These are phyloP conservation scores for Fusarium poae DNA, from an alignment of 2,329 filamentous ascomycete species.

Conservation along the genomic window DNA sequence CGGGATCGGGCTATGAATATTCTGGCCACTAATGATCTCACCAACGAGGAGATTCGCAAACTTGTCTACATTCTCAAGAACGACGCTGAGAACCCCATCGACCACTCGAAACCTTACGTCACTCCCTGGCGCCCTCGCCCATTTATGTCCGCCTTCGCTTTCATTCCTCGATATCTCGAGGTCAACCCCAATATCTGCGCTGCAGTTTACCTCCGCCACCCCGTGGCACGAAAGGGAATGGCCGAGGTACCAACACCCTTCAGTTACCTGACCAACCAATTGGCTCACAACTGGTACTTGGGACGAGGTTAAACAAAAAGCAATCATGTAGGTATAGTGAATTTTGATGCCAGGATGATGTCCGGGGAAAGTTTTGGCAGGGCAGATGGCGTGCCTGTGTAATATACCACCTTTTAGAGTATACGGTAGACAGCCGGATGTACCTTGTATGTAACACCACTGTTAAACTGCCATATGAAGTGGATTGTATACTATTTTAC, in stretches of 20 bases:
- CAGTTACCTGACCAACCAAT: conserved; percentile 74
- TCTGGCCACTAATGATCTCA: conserved; percentile 53
- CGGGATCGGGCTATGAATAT: conserved; percentile 51
- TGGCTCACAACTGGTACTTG: conserved; percentile 96
- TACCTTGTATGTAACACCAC: conserved; percentile 50
- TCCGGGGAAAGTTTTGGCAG: conserved; percentile 37
- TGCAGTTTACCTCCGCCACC: conserved; percentile 94
- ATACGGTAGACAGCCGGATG: conserved; percentile 50
- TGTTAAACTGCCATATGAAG: conserved; percentile 40
- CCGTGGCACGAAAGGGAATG: conserved; percentile 84
- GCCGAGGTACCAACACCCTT: conserved; percentile 91
- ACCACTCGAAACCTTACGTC: conserved; percentile 83
- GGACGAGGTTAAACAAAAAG: conserved; percentile 72
- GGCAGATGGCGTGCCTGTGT: conserved; percentile 47
- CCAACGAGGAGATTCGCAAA: conserved; percentile 65
- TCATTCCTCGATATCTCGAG: conserved; percentile 94
- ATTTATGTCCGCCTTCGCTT: conserved; percentile 93
- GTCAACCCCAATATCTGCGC: conserved; percentile 98
- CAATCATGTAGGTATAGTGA: conserved; percentile 6
- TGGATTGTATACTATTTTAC: conserved; percentile 14
- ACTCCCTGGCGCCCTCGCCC: conserved; percentile 91
- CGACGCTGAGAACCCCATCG: conserved; percentile 80
- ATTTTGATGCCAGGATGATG: conserved; percentile 25
- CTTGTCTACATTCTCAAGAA: conserved; percentile 70
- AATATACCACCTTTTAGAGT: conserved; percentile 52